Evolutionary conservation across 805 yeast genomes (phyloP), one percentile per base, ranked within the genome.

Genomic region (Saturnispora hagleri): DNA sequence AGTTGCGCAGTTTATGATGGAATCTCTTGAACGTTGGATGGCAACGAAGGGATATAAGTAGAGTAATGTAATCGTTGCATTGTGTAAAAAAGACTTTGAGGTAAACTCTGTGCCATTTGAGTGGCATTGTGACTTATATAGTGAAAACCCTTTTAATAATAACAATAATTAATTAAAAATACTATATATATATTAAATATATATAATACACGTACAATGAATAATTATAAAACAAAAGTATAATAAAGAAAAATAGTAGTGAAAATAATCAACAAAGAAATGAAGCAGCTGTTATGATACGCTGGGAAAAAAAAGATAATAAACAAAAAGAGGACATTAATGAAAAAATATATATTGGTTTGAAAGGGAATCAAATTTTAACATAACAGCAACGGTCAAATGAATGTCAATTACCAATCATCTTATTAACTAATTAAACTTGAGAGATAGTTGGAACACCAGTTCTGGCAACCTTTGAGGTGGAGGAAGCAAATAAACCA

Each of bases 361-460:
- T 35, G 36, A 17, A 26, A 17, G 17, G n/a, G n/a, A 33, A 27
- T 27, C 35, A 18, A 28, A 35, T 18, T 26, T 38, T 18, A 18
- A 38, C 42, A 18, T 38, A 18, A 12, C 15, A 17, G 22, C 22
- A 17, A 20, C 24, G 24, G 24, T 18, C 42, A 20, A 38, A 13
- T 12, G 34, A 31, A 8, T 38, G 9, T 38, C 20, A 18, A 38
- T 17, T 24, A 48, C 12, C 20, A 36, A 47, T 38, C 5, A 26
- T 26, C 40, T 24, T 28, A 41, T 27, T 22, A 43, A 31, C 22
- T 28, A 36, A 20, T 77, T 80, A 88, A 66, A 86, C 96, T 76
- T 87, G 93, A 56, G 95, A 81, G 77, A 86, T 82, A 65, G 95
- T 80, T 73, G 96, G 95, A 49, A 88, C 86, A 69, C 96, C 96